Evolutionary conservation across 208 protist genomes (phyloP).

Genomic region (Leishmania arabica): DNA sequence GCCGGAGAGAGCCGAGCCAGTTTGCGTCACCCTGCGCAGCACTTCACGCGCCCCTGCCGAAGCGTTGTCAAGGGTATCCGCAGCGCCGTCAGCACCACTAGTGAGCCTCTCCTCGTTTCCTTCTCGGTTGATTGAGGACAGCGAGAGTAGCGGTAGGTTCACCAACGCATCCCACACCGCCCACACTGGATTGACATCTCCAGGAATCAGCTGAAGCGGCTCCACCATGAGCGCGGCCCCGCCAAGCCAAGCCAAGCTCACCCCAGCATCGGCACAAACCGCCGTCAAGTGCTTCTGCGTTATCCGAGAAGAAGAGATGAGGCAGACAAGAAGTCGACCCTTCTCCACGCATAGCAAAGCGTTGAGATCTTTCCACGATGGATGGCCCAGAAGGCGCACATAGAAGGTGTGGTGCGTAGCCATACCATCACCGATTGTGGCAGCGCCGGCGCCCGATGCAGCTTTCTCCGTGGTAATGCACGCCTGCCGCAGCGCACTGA

Average conservation of each 20-base stretch:
- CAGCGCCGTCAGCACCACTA: background rate
- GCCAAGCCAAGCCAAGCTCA: constrained; percentile 57
- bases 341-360: constrained; percentile 61
- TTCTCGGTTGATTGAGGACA: background rate
- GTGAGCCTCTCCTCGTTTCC: background rate
- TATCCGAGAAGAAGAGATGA: constrained; percentile 57
- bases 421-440: background rate
- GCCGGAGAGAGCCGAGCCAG: constrained; percentile 4
- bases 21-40: background rate
- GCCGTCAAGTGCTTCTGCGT: constrained; percentile 59
- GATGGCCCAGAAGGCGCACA: constrained; percentile 47
- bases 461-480: background rate
- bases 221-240: constrained; percentile 57
- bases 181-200: constrained; percentile 54
- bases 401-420: constrained; percentile 46
- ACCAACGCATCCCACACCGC: constrained; percentile 57
- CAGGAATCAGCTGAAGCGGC: constrained; percentile 23
- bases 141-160: constrained; percentile 41
- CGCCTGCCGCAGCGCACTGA: constrained; percentile 18
- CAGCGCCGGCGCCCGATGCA: background rate
- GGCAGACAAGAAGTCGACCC: constrained; percentile 53
- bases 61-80: background rate
- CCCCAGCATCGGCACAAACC: constrained; percentile 18
- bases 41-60: constrained; percentile 8
- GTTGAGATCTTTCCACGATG: constrained; percentile 51